These are phyloP conservation scores for Kodamaea hsintzibuensis DNA, from an alignment of 805 yeast species.

Conservation along the genomic window DNA sequence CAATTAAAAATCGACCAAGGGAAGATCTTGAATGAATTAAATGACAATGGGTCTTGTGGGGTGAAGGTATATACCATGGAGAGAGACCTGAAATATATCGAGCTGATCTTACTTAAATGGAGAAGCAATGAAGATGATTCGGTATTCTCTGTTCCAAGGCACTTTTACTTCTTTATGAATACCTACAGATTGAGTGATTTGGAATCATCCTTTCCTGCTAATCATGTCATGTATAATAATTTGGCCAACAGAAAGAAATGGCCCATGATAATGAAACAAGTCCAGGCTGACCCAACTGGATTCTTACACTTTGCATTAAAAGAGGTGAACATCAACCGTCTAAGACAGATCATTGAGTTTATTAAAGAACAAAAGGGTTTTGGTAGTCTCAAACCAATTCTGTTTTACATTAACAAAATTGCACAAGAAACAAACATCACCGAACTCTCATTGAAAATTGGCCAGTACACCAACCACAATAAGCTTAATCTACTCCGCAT, in stretches of 20 bases:
- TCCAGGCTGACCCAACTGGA: neutral
- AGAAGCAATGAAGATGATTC: slow-evolving; percentile 11
- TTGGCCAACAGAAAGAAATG: neutral
- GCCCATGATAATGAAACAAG: neutral
- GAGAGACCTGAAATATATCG: slow-evolving; percentile 21
- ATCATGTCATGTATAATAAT: neutral
- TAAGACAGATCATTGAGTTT: neutral
- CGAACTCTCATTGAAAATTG: slow-evolving; percentile 20
- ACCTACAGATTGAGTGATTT: neutral
- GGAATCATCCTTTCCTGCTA: neutral
- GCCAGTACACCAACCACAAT: slow-evolving; percentile 20
- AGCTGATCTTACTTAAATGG: slow-evolving; percentile 17
- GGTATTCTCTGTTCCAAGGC: slow-evolving; percentile 15
- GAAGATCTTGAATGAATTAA: slow-evolving; percentile 26
- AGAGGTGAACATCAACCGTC: neutral
- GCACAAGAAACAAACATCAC: slow-evolving; percentile 2
- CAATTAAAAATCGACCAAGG: slow-evolving; percentile 15
- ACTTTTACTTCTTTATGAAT: slow-evolving; percentile 24
- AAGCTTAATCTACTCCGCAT: slow-evolving; percentile 18
- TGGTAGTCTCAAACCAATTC: neutral
- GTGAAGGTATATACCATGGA: slow-evolving; percentile 17
- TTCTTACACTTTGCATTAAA: neutral
- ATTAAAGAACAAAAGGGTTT: neutral
- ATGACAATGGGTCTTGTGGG: slow-evolving; percentile 31
- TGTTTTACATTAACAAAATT: neutral